Evolutionary conservation across 805 yeast genomes (phyloP).

Genomic region (Ogataea pini): DNA sequence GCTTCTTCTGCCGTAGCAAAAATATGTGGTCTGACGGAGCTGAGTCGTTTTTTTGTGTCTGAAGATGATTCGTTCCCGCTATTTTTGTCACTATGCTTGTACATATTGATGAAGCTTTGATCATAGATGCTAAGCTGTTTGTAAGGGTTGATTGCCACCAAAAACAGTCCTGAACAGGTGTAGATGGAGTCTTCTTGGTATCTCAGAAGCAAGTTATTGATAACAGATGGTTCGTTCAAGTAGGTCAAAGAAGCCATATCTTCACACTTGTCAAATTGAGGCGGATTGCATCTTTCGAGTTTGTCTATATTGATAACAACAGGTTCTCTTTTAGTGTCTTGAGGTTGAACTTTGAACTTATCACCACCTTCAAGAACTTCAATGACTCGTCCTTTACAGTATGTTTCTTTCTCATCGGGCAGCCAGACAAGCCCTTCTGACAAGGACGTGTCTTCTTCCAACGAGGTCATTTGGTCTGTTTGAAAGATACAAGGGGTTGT

Average conservation of each 20-base stretch:
- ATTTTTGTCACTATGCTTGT: constrained; percentile 29
- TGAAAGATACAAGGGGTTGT: not conserved
- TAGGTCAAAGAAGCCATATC: constrained; percentile 96
- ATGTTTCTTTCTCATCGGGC: constrained; percentile 57
- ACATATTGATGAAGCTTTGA: constrained; percentile 53
- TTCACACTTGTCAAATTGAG: constrained; percentile 83
- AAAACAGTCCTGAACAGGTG: constrained; percentile 91
- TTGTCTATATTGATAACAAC: constrained; percentile 41
- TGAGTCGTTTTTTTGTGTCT: constrained; percentile 6
- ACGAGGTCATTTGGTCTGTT: constrained; percentile 28
- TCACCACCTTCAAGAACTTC: constrained; percentile 40
- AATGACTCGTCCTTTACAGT: constrained; percentile 59
- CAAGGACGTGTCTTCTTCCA: constrained; percentile 31
- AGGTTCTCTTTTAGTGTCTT: constrained; percentile 22
- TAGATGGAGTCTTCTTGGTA: constrained; percentile 79
- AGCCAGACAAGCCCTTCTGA: constrained; percentile 74
- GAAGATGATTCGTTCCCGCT: constrained; percentile 24
- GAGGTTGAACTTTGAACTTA: constrained; percentile 36
- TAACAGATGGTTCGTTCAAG: constrained; percentile 93
- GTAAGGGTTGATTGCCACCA: constrained; percentile 96
- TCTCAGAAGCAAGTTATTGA: constrained; percentile 76
- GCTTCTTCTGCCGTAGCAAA: constrained; percentile 89
- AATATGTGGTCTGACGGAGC: constrained; percentile 72
- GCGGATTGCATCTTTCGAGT: constrained; percentile 78
- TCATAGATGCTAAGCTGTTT: constrained; percentile 70